Evolutionary conservation across 2,329 filamentous ascomycete genomes (phyloP), one percentile per base, ranked within the genome.

Genomic region (Ceratocystis diversiconidia): DNA sequence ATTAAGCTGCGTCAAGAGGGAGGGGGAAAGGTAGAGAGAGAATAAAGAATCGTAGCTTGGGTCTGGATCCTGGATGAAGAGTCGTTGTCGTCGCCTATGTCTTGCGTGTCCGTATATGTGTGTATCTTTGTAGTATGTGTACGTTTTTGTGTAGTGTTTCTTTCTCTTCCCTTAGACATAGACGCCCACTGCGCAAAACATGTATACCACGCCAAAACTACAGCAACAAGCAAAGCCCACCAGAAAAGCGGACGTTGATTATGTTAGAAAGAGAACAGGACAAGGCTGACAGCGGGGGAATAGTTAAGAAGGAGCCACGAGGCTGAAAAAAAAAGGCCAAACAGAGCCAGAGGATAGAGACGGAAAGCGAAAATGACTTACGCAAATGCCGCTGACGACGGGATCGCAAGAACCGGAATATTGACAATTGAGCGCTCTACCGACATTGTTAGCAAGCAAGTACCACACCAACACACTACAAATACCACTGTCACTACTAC

Each of bases 101-200:
- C 62, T 19, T 64, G n/a, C 72, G 73, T 69, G 73, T 48, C 5
- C 46, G 46, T 48, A 22, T 48, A 22, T 48, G 46, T 48, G 44
- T 48, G 46, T 48, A n/a, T 48, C 19, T 48, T 19, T 48, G 36
- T 12, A 41, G 36, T 41, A 41, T 41, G 36, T 41, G 36, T 41
- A 41, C 8, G 36, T 41, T 41, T 41, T 41, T 15, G 36, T 41
- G 36, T 4, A 12, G 12, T 41, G 68, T 73, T 72, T 69, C 71
- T 69, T 72, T 69, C 70, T 36, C 41, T 67, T 72, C 70, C 72
- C 30, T 65, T 69, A 99, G 76, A 99, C 90, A 85, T 99, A 97
- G 74, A 99, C 94, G 75, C 94, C 94, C 74, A 94, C 94, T 68
- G 92, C 94, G 78, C 94, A 99, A 78, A 99, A 97, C 88, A 96